Evolutionary conservation across 345 rosid genomes (phyloP).

Genomic region (Pistacia atlantica): DNA sequence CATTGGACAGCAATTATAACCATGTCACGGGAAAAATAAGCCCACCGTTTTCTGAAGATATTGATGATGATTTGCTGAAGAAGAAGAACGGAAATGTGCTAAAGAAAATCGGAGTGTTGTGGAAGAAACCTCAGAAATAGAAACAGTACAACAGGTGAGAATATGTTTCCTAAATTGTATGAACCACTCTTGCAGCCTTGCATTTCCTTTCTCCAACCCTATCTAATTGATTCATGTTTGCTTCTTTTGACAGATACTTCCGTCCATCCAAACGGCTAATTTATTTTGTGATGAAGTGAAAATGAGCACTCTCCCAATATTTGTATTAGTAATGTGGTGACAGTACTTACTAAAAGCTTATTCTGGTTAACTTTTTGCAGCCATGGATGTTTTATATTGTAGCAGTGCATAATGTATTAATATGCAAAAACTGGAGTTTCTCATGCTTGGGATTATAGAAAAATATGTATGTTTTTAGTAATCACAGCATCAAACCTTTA

Average conservation of each 20-base stretch:
- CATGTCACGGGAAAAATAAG: slow-evolving; percentile 40
- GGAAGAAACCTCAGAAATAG: slow-evolving; percentile 95
- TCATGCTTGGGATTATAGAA: neutral
- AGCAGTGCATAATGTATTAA: neutral
- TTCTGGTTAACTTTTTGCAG: neutral
- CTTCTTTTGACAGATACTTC: slow-evolving; percentile 11
- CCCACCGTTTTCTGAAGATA: slow-evolving; percentile 66
- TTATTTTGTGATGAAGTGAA: slow-evolving; percentile 1
- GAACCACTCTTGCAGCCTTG: neutral
- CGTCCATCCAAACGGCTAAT: neutral
- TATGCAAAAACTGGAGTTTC: neutral
- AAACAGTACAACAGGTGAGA: slow-evolving; percentile 16
- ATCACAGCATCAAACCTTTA: neutral
- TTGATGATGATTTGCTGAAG: slow-evolving; percentile 75
- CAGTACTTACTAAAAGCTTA: slow-evolving; percentile 2
- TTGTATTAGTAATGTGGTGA: slow-evolving; percentile 2
- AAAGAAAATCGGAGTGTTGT: slow-evolving; percentile 89
- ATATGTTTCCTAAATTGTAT: neutral
- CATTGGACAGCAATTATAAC: slow-evolving; percentile 55
- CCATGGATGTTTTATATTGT: neutral
- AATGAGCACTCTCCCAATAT: neutral
- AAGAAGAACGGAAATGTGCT: slow-evolving; percentile 95
- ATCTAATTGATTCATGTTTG: neutral
- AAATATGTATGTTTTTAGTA: slow-evolving; percentile 5
- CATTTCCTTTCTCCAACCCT: neutral